These are phyloP conservation scores for Hypoxylon lienhwacheense DNA, from an alignment of 495 filamentous ascomycete genomes.

Conservation along the genomic window DNA sequence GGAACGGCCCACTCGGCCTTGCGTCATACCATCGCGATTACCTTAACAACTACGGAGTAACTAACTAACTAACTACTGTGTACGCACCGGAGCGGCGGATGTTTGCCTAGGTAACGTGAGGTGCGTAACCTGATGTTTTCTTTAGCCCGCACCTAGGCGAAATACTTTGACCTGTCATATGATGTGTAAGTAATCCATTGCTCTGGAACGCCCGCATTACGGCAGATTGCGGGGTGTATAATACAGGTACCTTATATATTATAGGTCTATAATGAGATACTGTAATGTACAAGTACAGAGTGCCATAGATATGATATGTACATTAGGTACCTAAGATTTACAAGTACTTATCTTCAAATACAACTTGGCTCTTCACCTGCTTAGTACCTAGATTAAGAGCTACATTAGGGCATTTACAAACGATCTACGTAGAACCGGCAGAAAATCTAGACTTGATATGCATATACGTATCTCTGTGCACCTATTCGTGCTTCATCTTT, in stretches of 20 bases:
- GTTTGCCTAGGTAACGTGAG: slow-evolving; percentile 12
- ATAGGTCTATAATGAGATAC: not conserved
- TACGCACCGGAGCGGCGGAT: slow-evolving; percentile 22
- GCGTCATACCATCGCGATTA: slow-evolving; percentile 16
- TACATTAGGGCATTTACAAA: no score
- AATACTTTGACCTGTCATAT: slow-evolving; percentile 12
- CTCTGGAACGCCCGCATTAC: slow-evolving; percentile 4
- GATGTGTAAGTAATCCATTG: slow-evolving; percentile 21
- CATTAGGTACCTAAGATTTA: no score
- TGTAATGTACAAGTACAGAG: not conserved
- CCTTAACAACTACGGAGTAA: not conserved
- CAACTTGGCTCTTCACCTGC: no score
- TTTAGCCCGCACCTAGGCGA: not conserved
- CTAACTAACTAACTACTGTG: not conserved
- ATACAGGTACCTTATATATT: not conserved
- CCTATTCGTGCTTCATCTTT: no score
- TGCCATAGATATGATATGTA: no score
- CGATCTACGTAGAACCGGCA: no score
- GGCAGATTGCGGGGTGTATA: slow-evolving; percentile 19
- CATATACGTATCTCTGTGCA: no score
- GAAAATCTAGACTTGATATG: no score
- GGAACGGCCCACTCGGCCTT: slow-evolving; percentile 8
- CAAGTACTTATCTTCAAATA: no score
- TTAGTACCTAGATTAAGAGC: no score
- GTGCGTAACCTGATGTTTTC: no score